Conservation (phyloP, 2,329 filamentous ascomycete species). For the Fusarium sp. region DNA sequence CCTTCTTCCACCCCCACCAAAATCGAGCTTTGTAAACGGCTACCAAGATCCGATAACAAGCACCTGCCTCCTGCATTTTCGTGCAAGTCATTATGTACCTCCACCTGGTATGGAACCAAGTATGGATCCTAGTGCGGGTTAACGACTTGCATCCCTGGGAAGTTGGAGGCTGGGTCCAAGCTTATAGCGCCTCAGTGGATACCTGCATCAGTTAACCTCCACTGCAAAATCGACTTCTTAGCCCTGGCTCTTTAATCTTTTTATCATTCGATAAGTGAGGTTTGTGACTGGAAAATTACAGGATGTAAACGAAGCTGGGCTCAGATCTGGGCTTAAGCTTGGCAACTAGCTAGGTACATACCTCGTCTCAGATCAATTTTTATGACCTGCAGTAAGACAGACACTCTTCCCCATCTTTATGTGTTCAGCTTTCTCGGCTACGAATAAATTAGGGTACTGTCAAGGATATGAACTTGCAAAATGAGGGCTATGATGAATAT, state of each 20-base stretch:
- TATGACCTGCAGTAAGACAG: conserved; percentile 1
- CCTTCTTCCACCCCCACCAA: conserved; percentile 18
- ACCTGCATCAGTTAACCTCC: conserved; percentile 18
- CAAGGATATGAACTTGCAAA: conserved; percentile 2
- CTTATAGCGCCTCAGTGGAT: conserved; percentile 23
- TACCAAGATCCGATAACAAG: conserved; percentile 27
- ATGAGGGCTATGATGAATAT: conserved; percentile 2
- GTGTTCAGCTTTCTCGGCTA: conserved; percentile 8
- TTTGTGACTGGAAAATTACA: conserved; percentile 16
- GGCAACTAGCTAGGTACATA: not conserved
- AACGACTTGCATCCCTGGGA: conserved; percentile 18
- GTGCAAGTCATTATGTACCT: conserved; percentile 32
- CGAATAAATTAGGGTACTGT: not conserved
- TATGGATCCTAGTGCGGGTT: conserved; percentile 12
- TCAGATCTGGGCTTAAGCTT: conserved; percentile 37
- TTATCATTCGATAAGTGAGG: conserved; percentile 36
- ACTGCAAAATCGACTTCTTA: conserved; percentile 15
- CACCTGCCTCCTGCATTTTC: conserved; percentile 31
- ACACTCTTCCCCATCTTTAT: conserved; percentile 11
- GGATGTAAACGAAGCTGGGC: conserved; percentile 20
- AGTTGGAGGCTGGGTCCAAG: conserved; percentile 21
- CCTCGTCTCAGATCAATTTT: conserved; percentile 24
- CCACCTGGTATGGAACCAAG: conserved; percentile 12
- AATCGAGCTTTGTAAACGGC: conserved; percentile 17
- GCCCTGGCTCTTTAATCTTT: conserved; percentile 10